A percentile compares a stretch with the other conserved stretches of the same genome.
Evolutionary conservation across 1,284 basidiomycete species (phyloP).

Genomic region (Fomes fomentarius): DNA sequence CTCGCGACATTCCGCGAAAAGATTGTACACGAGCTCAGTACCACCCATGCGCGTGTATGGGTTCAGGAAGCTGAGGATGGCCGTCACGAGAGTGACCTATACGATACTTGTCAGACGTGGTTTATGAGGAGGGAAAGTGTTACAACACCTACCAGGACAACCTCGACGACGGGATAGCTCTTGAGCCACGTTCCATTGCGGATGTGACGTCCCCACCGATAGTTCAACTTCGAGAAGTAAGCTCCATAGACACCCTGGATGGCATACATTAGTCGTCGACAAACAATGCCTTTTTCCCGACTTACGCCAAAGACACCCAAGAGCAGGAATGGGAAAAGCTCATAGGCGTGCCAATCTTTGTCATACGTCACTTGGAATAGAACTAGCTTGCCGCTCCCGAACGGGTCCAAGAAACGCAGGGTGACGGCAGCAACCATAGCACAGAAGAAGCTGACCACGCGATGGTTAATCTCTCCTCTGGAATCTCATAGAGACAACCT

Average conservation of each 20-base stretch:
- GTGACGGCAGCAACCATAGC: constrained; percentile 94
- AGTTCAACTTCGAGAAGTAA: constrained; percentile 91
- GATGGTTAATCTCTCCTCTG: background rate
- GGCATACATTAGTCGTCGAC: background rate
- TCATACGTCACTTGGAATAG: constrained; percentile 91
- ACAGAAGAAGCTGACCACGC: constrained; percentile 78
- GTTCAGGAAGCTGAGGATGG: constrained; percentile 84
- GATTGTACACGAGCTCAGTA: constrained; percentile 90
- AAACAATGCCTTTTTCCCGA: background rate
- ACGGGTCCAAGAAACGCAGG: constrained; percentile 89
- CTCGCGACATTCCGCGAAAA: constrained; percentile 85
- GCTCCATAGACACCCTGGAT: constrained; percentile 89
- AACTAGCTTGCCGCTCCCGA: constrained; percentile 84
- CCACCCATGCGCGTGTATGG: constrained; percentile 93
- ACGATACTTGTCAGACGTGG: constrained; percentile 13
- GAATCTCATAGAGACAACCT: constrained; percentile 10
- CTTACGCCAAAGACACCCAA: constrained; percentile 86
- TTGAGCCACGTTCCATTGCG: constrained; percentile 83
- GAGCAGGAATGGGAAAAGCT: constrained; percentile 82
- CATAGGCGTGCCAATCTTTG: constrained; percentile 90
- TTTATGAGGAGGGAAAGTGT: background rate
- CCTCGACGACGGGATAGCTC: constrained; percentile 83
- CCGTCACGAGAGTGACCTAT: constrained; percentile 80
- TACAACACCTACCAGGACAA: constrained; percentile 65
- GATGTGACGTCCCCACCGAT: constrained; percentile 84